These are phyloP conservation scores for Saccharomycopsis fermentans DNA, from an alignment of 805 yeast species.

Conservation along the genomic window DNA sequence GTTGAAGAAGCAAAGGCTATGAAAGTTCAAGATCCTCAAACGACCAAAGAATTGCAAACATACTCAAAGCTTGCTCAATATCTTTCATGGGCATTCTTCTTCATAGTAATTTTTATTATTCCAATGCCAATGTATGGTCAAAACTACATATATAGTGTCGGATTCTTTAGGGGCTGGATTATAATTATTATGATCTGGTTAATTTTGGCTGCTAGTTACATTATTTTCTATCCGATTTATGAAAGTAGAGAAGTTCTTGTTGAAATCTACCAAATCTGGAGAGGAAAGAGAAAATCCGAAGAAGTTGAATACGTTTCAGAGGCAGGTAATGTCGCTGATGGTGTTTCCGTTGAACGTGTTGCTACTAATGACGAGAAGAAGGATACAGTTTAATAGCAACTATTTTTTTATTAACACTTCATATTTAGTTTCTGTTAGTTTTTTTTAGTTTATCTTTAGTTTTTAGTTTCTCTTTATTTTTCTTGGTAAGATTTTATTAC, in stretches of 20 bases:
- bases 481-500: too few species aligned
- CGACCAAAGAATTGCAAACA: conserved; percentile 19
- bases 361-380: not conserved
- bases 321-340: not conserved
- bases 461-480: too few species aligned
- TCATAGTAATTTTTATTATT: conserved; percentile 23
- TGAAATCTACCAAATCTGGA: conserved; percentile 16
- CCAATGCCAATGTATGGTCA: conserved; percentile 28
- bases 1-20: conserved; percentile 24
- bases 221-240: conserved; percentile 26
- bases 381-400: not conserved
- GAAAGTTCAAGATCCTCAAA: conserved; percentile 19
- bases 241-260: conserved; percentile 25
- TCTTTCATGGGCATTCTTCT: conserved; percentile 22
- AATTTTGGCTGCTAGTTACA: conserved; percentile 25
- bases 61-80: conserved; percentile 22
- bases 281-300: conserved; percentile 18
- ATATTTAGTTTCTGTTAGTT: too few species aligned
- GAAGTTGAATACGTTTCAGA: not conserved
- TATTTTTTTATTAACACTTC: too few species aligned
- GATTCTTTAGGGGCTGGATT: conserved; percentile 27
- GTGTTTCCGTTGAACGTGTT: not conserved
- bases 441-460: too few species aligned
- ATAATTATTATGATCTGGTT: conserved; percentile 29
- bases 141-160: conserved; percentile 25